These are phyloP conservation scores for Pisolithus tinctorius DNA, from an alignment of 768 basidiomycete species.

Conservation along the genomic window DNA sequence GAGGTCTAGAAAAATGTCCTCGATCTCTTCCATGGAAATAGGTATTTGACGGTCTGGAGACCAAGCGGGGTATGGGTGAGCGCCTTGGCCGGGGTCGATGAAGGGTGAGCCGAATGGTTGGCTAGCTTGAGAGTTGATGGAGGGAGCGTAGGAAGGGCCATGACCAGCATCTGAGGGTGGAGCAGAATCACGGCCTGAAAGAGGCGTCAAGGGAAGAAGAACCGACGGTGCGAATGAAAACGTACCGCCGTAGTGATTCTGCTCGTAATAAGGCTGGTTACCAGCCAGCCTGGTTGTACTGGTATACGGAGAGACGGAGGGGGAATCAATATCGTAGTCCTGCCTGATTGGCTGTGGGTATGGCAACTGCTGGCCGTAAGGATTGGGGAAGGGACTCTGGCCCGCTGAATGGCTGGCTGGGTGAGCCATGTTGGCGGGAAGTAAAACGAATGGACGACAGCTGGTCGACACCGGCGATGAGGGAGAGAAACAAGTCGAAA, in stretches of 20 bases:
- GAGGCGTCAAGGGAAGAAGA: conserved; percentile 1
- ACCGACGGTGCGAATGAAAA: conserved; percentile 1
- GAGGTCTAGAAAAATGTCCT: conserved; percentile 97
- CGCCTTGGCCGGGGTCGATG: conserved; percentile 45
- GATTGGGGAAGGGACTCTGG: conserved; percentile 23
- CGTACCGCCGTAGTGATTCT: conserved; percentile 17
- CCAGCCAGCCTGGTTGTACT: conserved; percentile 51
- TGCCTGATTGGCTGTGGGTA: conserved; percentile 28
- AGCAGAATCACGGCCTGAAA: conserved; percentile 15
- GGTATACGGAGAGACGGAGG: conserved; percentile 49
- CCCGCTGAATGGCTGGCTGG: conserved; percentile 35
- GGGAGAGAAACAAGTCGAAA: not conserved
- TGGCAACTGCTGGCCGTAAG: conserved; percentile 14
- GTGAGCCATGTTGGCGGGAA: conserved; percentile 21
- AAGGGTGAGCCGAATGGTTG: conserved; percentile 54
- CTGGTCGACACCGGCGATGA: not conserved
- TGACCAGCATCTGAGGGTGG: conserved; percentile 24
- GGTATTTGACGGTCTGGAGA: conserved; percentile 88
- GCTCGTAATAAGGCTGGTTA: conserved; percentile 30
- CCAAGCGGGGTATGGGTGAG: conserved; percentile 93
- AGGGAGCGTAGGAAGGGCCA: conserved; percentile 46
- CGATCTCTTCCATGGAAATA: conserved; percentile 96
- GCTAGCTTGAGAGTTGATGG: conserved; percentile 56
- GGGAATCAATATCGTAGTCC: conserved; percentile 43
- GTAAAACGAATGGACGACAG: conserved; percentile 17